phyloP scores from a whole-genome alignment of 2,329 filamentous ascomycete species.

The Ophiocordyceps camponoti-rufipedis region DNA sequence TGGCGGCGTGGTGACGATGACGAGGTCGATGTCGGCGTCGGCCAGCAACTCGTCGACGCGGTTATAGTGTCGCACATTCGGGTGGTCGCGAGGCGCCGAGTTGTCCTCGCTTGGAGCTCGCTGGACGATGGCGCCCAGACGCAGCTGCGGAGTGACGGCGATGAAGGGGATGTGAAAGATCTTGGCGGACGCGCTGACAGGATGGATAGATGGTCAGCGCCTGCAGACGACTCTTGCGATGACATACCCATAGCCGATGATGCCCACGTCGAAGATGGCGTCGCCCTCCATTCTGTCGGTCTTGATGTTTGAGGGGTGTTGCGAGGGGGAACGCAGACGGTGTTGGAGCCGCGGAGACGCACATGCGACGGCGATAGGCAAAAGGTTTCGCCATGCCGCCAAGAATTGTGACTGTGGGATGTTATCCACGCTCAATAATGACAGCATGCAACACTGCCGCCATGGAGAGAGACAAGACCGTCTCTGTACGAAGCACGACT shows the following conservation, averaged over 20 bases:
- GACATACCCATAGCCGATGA: conserved; percentile 32
- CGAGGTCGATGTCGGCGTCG: conserved; percentile 47
- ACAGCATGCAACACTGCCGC: too few species aligned
- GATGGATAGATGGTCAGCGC: conserved; percentile 13
- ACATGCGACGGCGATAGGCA: too few species aligned
- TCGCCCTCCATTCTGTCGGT: not conserved
- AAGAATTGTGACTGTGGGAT: too few species aligned
- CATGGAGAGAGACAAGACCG: too few species aligned
- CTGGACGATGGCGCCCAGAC: conserved; percentile 59
- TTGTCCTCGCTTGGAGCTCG: conserved; percentile 44
- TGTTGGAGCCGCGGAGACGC: too few species aligned
- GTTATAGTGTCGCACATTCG: conserved; percentile 44
- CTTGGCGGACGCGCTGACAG: conserved; percentile 38
- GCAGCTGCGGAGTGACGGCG: conserved; percentile 41
- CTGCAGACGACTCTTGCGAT: not conserved
- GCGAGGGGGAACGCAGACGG: not conserved
- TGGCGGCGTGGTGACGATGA: conserved; percentile 55
- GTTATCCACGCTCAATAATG: too few species aligned
- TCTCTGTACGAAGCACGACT: too few species aligned
- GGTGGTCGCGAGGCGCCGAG: conserved; percentile 52
- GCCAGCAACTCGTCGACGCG: conserved; percentile 42
- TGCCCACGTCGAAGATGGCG: conserved; percentile 29
- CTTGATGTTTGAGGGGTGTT: not conserved
- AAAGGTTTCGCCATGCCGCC: too few species aligned
- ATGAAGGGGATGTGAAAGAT: conserved; percentile 75